phyloP scores from a whole-genome alignment of 176 grass and related monocot genomes.

The Bromus sterilis region DNA sequence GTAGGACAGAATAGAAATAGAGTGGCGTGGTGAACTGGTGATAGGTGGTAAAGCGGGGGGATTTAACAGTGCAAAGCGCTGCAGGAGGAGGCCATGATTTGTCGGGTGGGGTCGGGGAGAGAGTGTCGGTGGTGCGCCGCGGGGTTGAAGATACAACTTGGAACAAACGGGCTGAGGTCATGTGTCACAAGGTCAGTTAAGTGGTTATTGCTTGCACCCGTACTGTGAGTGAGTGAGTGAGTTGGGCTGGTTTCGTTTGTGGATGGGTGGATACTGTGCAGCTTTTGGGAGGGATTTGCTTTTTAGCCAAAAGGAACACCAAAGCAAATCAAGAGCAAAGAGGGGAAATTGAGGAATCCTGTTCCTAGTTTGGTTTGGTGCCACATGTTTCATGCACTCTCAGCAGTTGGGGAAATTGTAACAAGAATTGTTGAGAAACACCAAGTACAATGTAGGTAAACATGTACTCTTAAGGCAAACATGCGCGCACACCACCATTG shows the following conservation, averaged over 20 bases:
- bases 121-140: conserved; percentile 18
- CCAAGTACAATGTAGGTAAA: no score
- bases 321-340: not conserved
- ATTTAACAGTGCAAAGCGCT: not conserved
- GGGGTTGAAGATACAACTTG: no score
- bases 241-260: not conserved
- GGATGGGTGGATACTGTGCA: not conserved
- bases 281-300: not conserved
- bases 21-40: conserved; percentile 5
- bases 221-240: not conserved
- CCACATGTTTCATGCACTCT: not conserved
- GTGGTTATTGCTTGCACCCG: not conserved
- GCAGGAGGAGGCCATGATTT: not conserved
- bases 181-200: not conserved
- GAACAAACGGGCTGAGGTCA: not conserved
- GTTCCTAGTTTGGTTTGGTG: not conserved
- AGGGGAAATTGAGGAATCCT: not conserved
- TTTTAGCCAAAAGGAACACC: not conserved
- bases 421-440: not conserved
- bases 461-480: no score
- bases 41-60: not conserved
- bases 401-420: not conserved
- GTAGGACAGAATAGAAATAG: no score
- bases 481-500: no score
- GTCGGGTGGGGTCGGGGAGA: not conserved